These are phyloP conservation scores for Chaetomium sp. DNA, from an alignment of 2,329 filamentous ascomycete species.

Conservation along the genomic window DNA sequence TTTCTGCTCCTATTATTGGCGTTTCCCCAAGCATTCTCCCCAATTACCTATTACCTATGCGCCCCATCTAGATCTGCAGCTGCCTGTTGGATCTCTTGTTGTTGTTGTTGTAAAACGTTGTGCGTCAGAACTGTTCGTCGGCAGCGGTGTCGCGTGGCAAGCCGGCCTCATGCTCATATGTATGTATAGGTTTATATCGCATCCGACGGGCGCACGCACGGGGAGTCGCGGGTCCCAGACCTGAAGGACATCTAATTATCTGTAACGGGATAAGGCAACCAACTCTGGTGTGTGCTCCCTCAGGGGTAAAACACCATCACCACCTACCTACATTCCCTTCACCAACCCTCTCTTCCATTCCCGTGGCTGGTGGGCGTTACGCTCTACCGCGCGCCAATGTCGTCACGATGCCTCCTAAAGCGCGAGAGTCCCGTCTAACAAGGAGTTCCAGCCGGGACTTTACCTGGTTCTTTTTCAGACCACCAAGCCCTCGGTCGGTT, in stretches of 20 bases:
- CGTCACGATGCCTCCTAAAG: constrained; percentile 15
- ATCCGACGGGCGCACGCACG: no score
- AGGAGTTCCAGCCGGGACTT: constrained; percentile 16
- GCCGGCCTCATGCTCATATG: no score
- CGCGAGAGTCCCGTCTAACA: constrained; percentile 16
- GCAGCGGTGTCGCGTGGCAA: no score
- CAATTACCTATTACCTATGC: background rate
- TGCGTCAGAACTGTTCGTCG: no score
- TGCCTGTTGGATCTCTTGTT: background rate
- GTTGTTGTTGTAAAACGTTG: background rate
- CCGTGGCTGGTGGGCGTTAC: background rate
- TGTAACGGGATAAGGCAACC: no score
- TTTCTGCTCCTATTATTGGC: background rate
- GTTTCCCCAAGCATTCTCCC: background rate
- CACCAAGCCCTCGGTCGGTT: background rate
- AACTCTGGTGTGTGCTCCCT: no score
- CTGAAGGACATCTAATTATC: no score
- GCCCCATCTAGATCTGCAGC: background rate
- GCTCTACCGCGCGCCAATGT: background rate
- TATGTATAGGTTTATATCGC: no score
- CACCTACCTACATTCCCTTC: background rate
- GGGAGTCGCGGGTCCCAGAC: no score
- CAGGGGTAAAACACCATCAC: background rate
- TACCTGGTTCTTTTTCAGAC: constrained; percentile 12
- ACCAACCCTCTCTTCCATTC: background rate